Percentiles rank a stretch among this genome's conserved stretches.
Evolutionary conservation across 73 alveolate genomes (phyloP).

Genomic region (Breviolum minutum): DNA sequence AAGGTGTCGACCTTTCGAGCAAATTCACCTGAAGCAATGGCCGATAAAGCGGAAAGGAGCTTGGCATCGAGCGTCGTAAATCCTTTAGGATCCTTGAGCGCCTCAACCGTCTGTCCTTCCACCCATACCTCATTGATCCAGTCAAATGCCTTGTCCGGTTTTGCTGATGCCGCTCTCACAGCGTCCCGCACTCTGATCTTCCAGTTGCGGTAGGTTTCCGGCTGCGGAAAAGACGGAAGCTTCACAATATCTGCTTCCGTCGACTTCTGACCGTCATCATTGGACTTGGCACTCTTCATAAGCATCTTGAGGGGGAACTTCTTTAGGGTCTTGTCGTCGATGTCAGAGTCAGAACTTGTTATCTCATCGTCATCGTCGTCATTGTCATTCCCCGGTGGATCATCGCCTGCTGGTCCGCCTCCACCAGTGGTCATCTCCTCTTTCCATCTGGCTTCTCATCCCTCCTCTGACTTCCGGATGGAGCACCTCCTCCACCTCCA

Average conservation of each 20-base stretch:
- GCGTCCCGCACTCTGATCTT: slow-evolving; percentile 1
- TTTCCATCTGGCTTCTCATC: not conserved
- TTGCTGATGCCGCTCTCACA: not conserved
- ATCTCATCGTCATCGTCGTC: not conserved
- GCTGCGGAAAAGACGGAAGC: not conserved
- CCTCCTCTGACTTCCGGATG: not conserved
- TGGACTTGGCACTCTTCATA: not conserved
- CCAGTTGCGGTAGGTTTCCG: slow-evolving; percentile 24
- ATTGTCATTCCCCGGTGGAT: not conserved
- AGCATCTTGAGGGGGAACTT: not conserved
- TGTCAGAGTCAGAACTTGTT: not conserved
- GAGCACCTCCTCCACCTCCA: not conserved
- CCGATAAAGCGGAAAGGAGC: not conserved
- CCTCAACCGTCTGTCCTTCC: not conserved
- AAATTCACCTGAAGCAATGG: not conserved
- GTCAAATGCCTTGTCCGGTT: not conserved
- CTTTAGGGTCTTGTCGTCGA: not conserved
- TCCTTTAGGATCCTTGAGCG: not conserved
- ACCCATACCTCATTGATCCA: not conserved
- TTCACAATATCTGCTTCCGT: not conserved
- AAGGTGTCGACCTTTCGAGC: slow-evolving; percentile 21
- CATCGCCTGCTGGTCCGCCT: not conserved
- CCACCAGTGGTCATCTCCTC: not conserved
- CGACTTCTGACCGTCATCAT: too few relatives aligned
- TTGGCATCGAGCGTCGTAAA: slow-evolving; percentile 26